Percentiles rank a stretch among this genome's conserved stretches.
These are phyloP conservation scores for Priceomyces haplophilus DNA, from an alignment of 805 yeast species.

Conservation along the genomic window DNA sequence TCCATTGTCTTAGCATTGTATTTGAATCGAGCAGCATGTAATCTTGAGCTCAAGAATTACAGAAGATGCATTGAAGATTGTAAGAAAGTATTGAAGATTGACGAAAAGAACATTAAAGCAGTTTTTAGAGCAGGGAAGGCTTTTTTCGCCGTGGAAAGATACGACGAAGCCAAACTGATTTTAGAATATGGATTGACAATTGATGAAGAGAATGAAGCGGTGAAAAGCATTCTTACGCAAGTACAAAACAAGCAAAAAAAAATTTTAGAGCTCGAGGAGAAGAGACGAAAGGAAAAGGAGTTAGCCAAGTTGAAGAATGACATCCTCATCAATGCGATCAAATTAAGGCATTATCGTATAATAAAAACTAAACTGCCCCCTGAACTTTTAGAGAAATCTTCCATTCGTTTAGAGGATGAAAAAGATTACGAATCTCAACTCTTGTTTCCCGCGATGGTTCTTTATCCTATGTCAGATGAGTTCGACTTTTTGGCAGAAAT, in stretches of 20 bases:
- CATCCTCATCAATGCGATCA: constrained; percentile 57
- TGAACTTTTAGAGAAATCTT: constrained; percentile 51
- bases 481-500: constrained; percentile 77
- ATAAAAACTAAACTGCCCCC: constrained; percentile 53
- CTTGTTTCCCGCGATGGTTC: constrained; percentile 72
- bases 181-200: constrained; percentile 60
- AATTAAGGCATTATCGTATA: constrained; percentile 53
- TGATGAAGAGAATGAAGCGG: constrained; percentile 58
- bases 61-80: constrained; percentile 87
- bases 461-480: constrained; percentile 82
- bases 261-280: constrained; percentile 26
- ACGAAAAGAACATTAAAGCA: constrained; percentile 77
- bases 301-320: constrained; percentile 40
- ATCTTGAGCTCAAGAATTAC: constrained; percentile 79
- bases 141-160: constrained; percentile 60
- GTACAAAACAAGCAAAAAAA: constrained; percentile 38
- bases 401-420: constrained; percentile 58
- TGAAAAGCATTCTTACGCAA: constrained; percentile 44
- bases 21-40: constrained; percentile 88
- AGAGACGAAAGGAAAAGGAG: constrained; percentile 35
- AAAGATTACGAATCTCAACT: constrained; percentile 72
- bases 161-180: constrained; percentile 69
- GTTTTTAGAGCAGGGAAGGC: constrained; percentile 83
- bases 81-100: constrained; percentile 59
- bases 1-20: constrained; percentile 60